Evolutionary conservation across 1,284 basidiomycete species (phyloP), one percentile per base, ranked within the genome.

Genomic region (Ustilago hordei): DNA sequence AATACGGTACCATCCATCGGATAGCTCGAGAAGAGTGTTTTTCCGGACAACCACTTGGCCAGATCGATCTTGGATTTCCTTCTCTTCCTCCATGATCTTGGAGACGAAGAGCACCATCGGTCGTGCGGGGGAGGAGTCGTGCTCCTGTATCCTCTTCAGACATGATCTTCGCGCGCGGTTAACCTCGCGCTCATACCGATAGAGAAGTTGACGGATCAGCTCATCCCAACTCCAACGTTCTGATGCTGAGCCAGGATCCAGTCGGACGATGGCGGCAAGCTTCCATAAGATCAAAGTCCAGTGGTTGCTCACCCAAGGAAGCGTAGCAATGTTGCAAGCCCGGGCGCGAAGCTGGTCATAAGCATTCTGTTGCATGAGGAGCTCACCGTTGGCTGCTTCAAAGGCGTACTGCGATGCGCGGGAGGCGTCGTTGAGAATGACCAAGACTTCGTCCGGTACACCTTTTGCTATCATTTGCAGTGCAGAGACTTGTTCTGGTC

Each of bases 1-100:
- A 13, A 99, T 89, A 38, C 91, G 88, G 82, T 99, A 99, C 97
- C 96, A 99, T 9, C 96, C 96, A 83, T 99, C 97, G 0, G 94
- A 95, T 13, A 99, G 88, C 86, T 97, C 95, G 7, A 95, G 87
- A 89, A 69, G 38, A 7, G 56, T 63, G 34, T 23, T 59, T 31
- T 54, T 69, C 2, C 55, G 47, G 11, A 45, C 15, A 9, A 48
- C 55, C 8, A 64, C 43, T 28, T 32, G 36, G 19, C 75, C 73
- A 7, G 32, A 13, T 8, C 54, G 34, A 13, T 66, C 67, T 39
- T 64, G 54, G 11, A 71, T 70, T 11, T 77, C 77, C 23, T 60
- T 64, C 15, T 75, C 57, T 19, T 71, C 60, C 43, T 65, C 61
- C 88, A 87, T 39, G 11, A 98, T 91, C 36, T 90, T 89, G 0